These are phyloP conservation scores for Lactifluus subvellereus DNA, from an alignment of 768 basidiomycete genomes.

Conservation along the genomic window DNA sequence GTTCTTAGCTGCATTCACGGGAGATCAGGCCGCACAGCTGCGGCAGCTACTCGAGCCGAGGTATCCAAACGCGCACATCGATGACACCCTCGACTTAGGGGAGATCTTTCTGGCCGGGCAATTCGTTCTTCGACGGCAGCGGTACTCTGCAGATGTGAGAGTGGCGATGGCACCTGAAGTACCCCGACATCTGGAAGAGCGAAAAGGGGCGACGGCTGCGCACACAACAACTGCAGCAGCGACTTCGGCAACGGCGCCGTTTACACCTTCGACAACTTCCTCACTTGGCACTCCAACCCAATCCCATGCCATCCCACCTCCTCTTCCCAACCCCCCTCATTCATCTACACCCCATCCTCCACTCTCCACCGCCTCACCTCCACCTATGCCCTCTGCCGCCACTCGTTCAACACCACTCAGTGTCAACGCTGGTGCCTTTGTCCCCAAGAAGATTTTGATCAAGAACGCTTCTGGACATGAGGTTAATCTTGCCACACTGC, in stretches of 20 bases:
- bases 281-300: slow-evolving; percentile 53
- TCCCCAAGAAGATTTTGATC: slow-evolving; percentile 43
- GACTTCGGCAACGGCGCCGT: background rate
- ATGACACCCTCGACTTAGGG: background rate
- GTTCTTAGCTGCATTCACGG: background rate
- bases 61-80: background rate
- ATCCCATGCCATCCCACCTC: slow-evolving; percentile 48
- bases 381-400: slow-evolving; percentile 58
- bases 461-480: slow-evolving; percentile 45
- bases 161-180: background rate
- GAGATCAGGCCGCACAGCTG: background rate
- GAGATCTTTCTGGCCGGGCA: background rate
- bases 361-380: slow-evolving; percentile 54
- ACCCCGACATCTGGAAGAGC: background rate
- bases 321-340: slow-evolving; percentile 39
- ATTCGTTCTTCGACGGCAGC: background rate
- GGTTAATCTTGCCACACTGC: slow-evolving; percentile 52
- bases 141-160: background rate
- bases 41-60: background rate
- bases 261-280: background rate
- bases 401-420: slow-evolving; percentile 41
- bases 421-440: slow-evolving; percentile 58
- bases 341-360: slow-evolving; percentile 42
- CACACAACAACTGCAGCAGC: background rate
- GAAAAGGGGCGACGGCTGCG: background rate